These are phyloP conservation scores for Camellia lanceoleosa DNA, from an alignment of 148 eudicot genomes.

Conservation along the genomic window DNA sequence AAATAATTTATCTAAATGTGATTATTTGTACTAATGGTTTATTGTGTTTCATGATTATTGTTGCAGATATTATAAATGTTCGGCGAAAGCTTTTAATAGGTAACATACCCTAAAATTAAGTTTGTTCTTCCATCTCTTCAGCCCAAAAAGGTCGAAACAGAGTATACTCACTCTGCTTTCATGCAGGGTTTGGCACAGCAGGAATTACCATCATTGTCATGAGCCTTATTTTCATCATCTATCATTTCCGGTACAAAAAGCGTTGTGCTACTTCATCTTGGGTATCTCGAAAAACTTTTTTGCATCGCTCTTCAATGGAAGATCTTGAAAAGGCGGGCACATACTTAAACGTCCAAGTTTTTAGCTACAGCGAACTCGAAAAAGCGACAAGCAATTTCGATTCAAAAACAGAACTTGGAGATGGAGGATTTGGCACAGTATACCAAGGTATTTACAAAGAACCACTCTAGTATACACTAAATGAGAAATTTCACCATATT, in stretches of 20 bases:
- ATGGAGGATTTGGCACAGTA: slow-evolving; percentile 75
- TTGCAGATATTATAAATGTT: not conserved
- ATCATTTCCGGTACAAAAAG: slow-evolving; percentile 15
- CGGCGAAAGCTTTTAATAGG: slow-evolving; percentile 18
- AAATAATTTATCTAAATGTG: not conserved
- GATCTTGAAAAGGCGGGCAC: slow-evolving; percentile 24
- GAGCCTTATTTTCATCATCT: not conserved
- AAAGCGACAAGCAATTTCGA: slow-evolving; percentile 54
- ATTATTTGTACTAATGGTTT: not conserved
- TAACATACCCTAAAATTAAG: not conserved
- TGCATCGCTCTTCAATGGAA: slow-evolving; percentile 12
- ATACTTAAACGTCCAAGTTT: slow-evolving; percentile 43
- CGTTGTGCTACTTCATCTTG: not conserved
- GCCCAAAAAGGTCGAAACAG: not conserved
- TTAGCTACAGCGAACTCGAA: slow-evolving; percentile 48
- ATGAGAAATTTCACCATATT: not conserved
- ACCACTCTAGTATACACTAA: not conserved
- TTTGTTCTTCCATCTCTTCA: not conserved
- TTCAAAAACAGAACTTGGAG: slow-evolving; percentile 56
- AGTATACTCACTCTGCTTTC: not conserved
- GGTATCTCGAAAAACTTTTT: slow-evolving; percentile 5
- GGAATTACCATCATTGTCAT: not conserved
- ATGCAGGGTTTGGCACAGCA: slow-evolving; percentile 22
- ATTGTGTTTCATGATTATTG: not conserved
- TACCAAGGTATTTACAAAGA: slow-evolving; percentile 48